phyloP scores from a whole-genome alignment of 768 basidiomycete species.

The Gautieria morchelliformis region DNA sequence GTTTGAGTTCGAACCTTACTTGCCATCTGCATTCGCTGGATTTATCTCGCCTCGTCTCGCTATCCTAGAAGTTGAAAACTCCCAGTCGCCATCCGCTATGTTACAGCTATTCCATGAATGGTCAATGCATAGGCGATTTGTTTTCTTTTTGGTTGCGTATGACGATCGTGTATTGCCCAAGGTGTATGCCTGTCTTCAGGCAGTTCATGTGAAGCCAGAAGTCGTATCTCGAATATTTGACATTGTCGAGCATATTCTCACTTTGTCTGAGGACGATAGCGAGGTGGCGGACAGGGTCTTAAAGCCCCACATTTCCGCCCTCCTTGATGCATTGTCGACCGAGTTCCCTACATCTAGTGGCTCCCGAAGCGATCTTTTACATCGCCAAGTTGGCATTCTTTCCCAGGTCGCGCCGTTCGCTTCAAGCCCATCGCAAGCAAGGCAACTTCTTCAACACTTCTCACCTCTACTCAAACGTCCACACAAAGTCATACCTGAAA shows the following conservation, averaged over 20 bases:
- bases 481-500: constrained; percentile 69
- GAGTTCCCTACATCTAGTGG: constrained; percentile 32
- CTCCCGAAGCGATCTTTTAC: constrained; percentile 38
- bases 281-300: constrained; percentile 44
- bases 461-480: constrained; percentile 74
- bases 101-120: constrained; percentile 79
- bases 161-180: constrained; percentile 63
- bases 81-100: constrained; percentile 81
- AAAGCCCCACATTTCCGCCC: constrained; percentile 56
- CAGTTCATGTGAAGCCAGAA: constrained; percentile 75
- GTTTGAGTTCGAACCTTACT: constrained; percentile 70
- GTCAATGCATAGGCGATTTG: constrained; percentile 49
- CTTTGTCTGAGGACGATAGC: constrained; percentile 40
- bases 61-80: constrained; percentile 72
- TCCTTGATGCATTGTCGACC: constrained; percentile 44
- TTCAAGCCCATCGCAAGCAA: constrained; percentile 59
- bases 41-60: constrained; percentile 80
- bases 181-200: constrained; percentile 72
- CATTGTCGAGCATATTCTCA: constrained; percentile 65
- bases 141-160: constrained; percentile 57
- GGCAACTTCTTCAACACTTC: constrained; percentile 62
- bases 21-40: constrained; percentile 52
- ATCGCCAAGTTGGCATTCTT: constrained; percentile 75
- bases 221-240: constrained; percentile 80
- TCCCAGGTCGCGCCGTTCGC: constrained; percentile 72